Base-by-base conservation (phyloP, 1,139 yeast species). In the Candida pseudocylindracea region DNA sequence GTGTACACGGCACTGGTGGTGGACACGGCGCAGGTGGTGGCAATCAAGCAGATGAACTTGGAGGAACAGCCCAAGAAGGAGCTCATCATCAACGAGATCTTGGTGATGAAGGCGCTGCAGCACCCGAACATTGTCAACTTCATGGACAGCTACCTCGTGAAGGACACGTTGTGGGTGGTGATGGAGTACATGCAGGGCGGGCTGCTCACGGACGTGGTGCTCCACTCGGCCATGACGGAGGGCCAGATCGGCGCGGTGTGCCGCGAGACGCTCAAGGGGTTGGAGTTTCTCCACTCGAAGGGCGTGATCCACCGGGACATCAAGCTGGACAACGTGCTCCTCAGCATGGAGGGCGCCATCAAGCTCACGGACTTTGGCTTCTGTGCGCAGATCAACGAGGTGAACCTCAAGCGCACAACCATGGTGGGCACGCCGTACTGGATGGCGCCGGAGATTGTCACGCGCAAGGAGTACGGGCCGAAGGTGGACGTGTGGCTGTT, bases 121-220 rank as follows among this genome's bases (percentile, higher is more conserved):
- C 96, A 85, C 48, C 73, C 79, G 29, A 85, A 85, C 46, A 85
- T 85, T 52, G 96, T 85, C 36, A 85, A 85, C 51, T 88, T 78
- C 46, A 69, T 85, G 40, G 93, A 83, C 45, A 75, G 94, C 0
- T 85, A 72, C 46, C 54, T 85, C 35, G 54, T 76, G 31, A 67
- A 68, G 36, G 67, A 68, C 29, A 93, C 81, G 42, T 59, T 88
- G 37, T 88, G 96, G 96, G 95, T 88, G 11, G 70, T 85, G 13
- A 88, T 88, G 98, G 96, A 85, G 53, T 85, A 79, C 49, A 85
- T 88, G 96, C 94, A 85, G 51, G 98, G 96, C 38, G 98, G 98
- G 2, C 75, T 92, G 2, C 58, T 88, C 41, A 88, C 98, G 0
- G 96, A 88, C 51, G 92, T 88, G 34, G 94, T 88, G 7, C 81